Conservation (phyloP, 805 yeast genomes). For the Nakazawaea ambrosiae region DNA sequence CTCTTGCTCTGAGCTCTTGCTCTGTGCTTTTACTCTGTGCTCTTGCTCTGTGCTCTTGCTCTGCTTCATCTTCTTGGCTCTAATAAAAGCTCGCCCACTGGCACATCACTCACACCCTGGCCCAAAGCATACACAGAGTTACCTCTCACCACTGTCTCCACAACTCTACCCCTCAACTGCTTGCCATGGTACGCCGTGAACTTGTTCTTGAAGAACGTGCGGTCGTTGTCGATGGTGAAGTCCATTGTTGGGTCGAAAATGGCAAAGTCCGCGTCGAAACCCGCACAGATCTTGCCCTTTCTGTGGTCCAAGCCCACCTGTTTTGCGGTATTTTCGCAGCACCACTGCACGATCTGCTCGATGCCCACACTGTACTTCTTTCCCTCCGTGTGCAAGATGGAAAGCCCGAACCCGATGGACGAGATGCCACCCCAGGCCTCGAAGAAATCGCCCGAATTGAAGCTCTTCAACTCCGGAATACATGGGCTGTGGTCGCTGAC, state of each 20-base stretch:
- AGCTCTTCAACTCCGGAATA: conserved; percentile 81
- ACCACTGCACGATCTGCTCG: conserved; percentile 70
- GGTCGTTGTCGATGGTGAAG: conserved; percentile 44
- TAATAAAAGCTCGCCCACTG: conserved; percentile 54
- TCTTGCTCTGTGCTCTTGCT: too few relatives aligned
- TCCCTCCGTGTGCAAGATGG: conserved; percentile 75
- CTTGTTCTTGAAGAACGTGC: conserved; percentile 75
- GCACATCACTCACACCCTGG: conserved; percentile 46
- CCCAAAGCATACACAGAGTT: conserved; percentile 51
- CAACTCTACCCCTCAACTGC: conserved; percentile 62
- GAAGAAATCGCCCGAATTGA: conserved; percentile 79
- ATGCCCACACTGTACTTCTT: conserved; percentile 41
- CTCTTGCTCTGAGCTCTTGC: too few relatives aligned
- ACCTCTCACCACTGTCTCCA: conserved; percentile 79
- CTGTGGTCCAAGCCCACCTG: conserved; percentile 71
- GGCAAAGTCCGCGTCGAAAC: conserved; percentile 84
- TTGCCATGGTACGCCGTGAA: conserved; percentile 80
- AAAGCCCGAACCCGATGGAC: conserved; percentile 86
- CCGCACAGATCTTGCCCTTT: conserved; percentile 69
- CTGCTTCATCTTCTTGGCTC: conserved; percentile 63
- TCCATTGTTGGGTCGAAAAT: conserved; percentile 61
- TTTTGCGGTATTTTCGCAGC: conserved; percentile 73
- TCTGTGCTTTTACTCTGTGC: too few relatives aligned
- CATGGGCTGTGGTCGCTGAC: conserved; percentile 97
- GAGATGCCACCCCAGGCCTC: conserved; percentile 97